Conservation (phyloP, 352 stramenopile species). For the Globisporangium ultimum region DNA sequence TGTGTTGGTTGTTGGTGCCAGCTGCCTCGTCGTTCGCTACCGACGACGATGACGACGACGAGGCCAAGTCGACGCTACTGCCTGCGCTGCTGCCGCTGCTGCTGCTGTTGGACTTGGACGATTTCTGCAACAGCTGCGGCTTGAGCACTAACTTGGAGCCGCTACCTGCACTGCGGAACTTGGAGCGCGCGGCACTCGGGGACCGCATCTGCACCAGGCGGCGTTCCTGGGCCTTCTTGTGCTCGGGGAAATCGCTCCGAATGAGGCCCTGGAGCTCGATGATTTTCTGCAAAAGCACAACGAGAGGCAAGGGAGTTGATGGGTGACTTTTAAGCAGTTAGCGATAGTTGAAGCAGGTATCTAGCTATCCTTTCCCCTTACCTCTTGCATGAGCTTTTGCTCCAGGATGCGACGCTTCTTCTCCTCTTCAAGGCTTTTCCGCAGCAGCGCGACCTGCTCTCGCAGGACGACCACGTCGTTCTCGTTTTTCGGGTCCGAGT, state of each 20-base stretch:
- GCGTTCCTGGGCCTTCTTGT: constrained; percentile 32
- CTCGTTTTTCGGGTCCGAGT: constrained; percentile 8
- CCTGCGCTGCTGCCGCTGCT: neutral
- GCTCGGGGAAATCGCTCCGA: constrained; percentile 40
- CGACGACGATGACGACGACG: neutral
- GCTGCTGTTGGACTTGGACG: constrained; percentile 8
- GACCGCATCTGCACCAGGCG: constrained; percentile 22
- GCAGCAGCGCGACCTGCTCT: constrained; percentile 53
- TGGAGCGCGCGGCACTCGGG: constrained; percentile 8
- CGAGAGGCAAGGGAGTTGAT: neutral
- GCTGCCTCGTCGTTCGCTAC: constrained; percentile 1
- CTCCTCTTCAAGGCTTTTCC: constrained; percentile 58
- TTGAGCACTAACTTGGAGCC: constrained; percentile 8
- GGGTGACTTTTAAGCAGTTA: neutral
- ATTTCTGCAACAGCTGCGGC: constrained; percentile 7
- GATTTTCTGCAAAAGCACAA: constrained; percentile 45
- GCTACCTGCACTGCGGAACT: neutral
- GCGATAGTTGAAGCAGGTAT: too few species aligned
- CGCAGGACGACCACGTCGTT: constrained; percentile 42
- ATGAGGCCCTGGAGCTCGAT: constrained; percentile 68
- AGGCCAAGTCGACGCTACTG: neutral
- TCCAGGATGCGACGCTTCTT: constrained; percentile 61
- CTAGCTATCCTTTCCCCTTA: constrained; percentile 4
- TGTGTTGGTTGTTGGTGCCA: constrained; percentile 16
- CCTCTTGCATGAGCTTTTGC: constrained; percentile 65